Evolutionary conservation across 176 grass and related monocot genomes (phyloP).

Genomic region (Neostapfia colusana): DNA sequence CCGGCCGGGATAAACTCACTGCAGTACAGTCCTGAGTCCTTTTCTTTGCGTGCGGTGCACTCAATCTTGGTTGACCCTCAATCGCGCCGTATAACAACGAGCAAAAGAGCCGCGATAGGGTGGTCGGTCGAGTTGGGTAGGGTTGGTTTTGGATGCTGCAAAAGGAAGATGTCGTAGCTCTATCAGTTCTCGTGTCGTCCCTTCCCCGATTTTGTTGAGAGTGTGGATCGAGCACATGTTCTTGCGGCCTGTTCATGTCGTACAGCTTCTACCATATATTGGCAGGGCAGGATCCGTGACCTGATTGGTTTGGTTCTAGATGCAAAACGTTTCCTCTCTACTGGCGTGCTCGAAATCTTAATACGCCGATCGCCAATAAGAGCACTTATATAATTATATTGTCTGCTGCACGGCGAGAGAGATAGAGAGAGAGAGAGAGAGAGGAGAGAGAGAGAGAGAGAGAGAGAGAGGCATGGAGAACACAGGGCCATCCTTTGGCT

Average conservation of each 20-base stretch:
- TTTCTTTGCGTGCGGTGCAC: constrained; percentile 8
- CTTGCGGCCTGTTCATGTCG: neutral
- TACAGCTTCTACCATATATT: neutral
- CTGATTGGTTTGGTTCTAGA: too few species aligned
- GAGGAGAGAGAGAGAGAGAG: too few species aligned
- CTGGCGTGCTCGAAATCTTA: neutral
- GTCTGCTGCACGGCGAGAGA: too few species aligned
- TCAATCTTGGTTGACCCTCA: neutral
- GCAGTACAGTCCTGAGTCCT: neutral
- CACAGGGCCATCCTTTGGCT: constrained; percentile 15
- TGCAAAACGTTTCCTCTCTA: neutral
- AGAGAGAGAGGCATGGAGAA: neutral
- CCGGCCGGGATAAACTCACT: neutral
- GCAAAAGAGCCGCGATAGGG: neutral
- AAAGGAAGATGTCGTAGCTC: neutral
- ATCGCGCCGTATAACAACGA: neutral
- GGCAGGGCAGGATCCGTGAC: too few species aligned
- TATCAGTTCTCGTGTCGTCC: neutral
- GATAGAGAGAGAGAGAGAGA: too few species aligned
- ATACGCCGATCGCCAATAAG: too few species aligned
- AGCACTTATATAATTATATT: too few species aligned
- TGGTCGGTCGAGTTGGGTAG: neutral
- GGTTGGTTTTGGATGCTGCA: neutral
- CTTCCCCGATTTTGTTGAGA: neutral
- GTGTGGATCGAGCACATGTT: neutral